Conservation (phyloP, 805 yeast species). For the Barnettozyma populi region DNA sequence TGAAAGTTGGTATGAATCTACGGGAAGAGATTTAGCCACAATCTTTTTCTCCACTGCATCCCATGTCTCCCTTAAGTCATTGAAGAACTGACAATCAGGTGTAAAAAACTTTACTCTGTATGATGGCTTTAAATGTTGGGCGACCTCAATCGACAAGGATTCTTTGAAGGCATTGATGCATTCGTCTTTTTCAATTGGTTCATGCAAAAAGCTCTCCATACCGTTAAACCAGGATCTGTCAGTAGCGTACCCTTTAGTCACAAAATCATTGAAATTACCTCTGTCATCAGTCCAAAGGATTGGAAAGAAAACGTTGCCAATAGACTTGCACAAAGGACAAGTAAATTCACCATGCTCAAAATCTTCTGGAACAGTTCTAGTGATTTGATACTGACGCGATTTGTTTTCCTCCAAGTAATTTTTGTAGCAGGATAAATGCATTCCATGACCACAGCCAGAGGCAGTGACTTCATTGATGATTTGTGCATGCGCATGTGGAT, state of each 20-base stretch:
- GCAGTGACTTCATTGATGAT: conserved; percentile 26
- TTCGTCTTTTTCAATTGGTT: conserved; percentile 7
- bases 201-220: conserved; percentile 8
- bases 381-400: conserved; percentile 60
- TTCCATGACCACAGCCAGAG: conserved; percentile 89
- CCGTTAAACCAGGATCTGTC: conserved; percentile 17
- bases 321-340: conserved; percentile 88
- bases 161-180: conserved; percentile 6
- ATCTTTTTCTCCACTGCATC: conserved; percentile 14
- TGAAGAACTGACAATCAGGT: conserved; percentile 4
- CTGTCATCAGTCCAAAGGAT: conserved; percentile 52
- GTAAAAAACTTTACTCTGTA: conserved; percentile 7
- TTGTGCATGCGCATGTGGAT: conserved; percentile 27
- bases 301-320: conserved; percentile 82
- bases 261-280: conserved; percentile 16
- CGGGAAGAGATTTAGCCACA: conserved; percentile 30
- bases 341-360: conserved; percentile 64
- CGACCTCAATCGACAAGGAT: conserved; percentile 10
- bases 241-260: conserved; percentile 2
- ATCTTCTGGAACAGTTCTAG: conserved; percentile 78
- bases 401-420: conserved; percentile 55
- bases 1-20: conserved; percentile 23
- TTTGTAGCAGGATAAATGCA: conserved; percentile 76
- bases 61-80: conserved; percentile 8
- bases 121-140: conserved; percentile 4